Evolutionary conservation across 768 basidiomycete species (phyloP).

Genomic region (Fibroporia radiculosa): DNA sequence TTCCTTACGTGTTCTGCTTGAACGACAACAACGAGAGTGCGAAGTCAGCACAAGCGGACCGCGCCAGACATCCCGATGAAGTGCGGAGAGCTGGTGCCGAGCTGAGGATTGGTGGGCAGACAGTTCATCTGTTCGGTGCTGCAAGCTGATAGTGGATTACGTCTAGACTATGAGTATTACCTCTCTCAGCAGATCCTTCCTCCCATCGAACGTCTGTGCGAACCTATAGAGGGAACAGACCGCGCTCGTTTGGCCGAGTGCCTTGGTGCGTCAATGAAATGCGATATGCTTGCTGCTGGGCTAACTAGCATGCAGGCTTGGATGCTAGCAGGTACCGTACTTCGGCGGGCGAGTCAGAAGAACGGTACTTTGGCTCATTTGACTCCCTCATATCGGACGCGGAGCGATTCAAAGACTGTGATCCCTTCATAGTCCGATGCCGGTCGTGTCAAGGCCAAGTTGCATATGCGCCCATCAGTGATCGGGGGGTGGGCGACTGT

Average conservation of each 20-base stretch:
- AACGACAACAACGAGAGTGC: constrained; percentile 62
- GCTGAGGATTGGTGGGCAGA: constrained; percentile 60
- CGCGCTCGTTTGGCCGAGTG: constrained; percentile 89
- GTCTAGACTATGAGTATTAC: constrained; percentile 84
- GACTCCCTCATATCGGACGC: constrained; percentile 86
- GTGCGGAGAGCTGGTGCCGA: constrained; percentile 59
- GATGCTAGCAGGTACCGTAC: constrained; percentile 50
- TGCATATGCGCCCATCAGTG: constrained; percentile 50
- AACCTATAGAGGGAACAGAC: constrained; percentile 94
- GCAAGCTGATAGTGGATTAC: not conserved
- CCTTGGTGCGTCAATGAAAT: constrained; percentile 52
- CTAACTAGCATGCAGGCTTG: constrained; percentile 33
- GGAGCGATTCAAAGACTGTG: constrained; percentile 76
- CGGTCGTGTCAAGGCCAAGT: constrained; percentile 57
- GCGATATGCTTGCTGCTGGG: not conserved
- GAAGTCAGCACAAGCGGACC: constrained; percentile 78
- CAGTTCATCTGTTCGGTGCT: not conserved
- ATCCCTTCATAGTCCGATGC: constrained; percentile 70
- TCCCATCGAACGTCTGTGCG: constrained; percentile 91
- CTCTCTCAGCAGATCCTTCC: constrained; percentile 88
- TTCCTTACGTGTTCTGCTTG: constrained; percentile 91
- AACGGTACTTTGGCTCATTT: constrained; percentile 65
- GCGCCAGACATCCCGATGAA: constrained; percentile 92
- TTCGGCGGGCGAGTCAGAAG: constrained; percentile 38
- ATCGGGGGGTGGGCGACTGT: constrained; percentile 41